Base-by-base conservation (phyloP, 83 land plant species). In the Larix sibirica region DNA sequence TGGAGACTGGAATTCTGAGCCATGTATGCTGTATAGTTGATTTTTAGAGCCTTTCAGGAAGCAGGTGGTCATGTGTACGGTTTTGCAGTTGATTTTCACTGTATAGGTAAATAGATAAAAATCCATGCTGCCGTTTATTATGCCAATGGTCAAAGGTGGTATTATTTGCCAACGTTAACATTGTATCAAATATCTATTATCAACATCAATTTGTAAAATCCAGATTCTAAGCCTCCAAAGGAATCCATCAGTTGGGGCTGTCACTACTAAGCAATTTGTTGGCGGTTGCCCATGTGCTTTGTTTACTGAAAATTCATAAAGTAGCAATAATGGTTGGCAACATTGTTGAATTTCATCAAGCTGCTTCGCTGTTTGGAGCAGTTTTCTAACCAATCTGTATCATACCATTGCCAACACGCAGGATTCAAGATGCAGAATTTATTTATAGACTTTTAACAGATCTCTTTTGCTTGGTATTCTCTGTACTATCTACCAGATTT, bases 331-430 rank as follows among this genome's bases (percentile, higher is more conserved):
- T 40, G 77, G 56, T 73, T 36, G 44, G 54, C 9, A 69, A 42
- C 77, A 73, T 54, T 69, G 74, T 42, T 69, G 44, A 73, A 42
- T 73, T 70, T 73, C 54, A 73, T 73, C 28, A n/a, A 73, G 77
- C 77, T 73, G 56, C 56, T 23, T 50, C 3, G 77, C 44, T n/a
- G 77, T 42, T 73, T 50, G 23, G 21, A 4, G 56, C 77, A 8
- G 77, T 73, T 73, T 21, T n/a, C 26, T 42, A 50, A 21, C 24
- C 23, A 42, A 73, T 40, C 54, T 73, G 77, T 73, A 42, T 42
- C 77, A 73, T 73, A 73, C 14, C 44, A 26, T 6, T 13, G 16
- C 26, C 13, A 20, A 73, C 24, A 17, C 9, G n/a, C n/a, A 40
- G 77, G 40, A 20, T 42, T 42, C 13, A 36, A 73, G 44, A 73